Percentiles rank a stretch among this genome's conserved stretches.
These are phyloP conservation scores for Penicilliopsis zonata DNA, from an alignment of 495 filamentous ascomycete species.

Conservation along the genomic window DNA sequence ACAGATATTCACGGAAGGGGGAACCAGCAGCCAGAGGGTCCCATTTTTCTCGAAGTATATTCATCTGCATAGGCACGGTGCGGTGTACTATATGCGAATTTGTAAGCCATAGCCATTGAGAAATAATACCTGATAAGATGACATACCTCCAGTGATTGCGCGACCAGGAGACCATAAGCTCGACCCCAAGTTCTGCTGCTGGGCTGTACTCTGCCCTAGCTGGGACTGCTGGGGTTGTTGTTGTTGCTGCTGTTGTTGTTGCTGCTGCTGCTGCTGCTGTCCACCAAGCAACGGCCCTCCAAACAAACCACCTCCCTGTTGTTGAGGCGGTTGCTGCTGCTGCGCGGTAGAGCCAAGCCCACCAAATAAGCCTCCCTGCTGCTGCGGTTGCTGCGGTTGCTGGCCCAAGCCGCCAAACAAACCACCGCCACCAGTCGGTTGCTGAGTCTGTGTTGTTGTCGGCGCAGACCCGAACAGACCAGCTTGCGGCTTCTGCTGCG, in stretches of 20 bases:
- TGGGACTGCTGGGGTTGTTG: conserved; percentile 24
- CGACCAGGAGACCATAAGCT: conserved; percentile 38
- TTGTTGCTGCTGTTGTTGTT: conserved; percentile 30
- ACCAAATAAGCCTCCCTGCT: conserved; percentile 15
- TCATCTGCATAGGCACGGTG: conserved; percentile 74
- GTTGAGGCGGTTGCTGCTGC: conserved; percentile 14
- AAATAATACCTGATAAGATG: neutral
- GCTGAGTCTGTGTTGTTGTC: conserved; percentile 14
- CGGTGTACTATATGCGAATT: conserved; percentile 43
- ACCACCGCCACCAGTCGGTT: conserved; percentile 12
- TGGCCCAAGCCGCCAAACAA: conserved; percentile 16
- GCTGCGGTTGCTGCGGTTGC: conserved; percentile 10
- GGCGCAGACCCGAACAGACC: conserved; percentile 15
- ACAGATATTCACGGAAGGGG: conserved; percentile 83
- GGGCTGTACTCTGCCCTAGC: conserved; percentile 18
- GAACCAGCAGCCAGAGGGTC: conserved; percentile 56
- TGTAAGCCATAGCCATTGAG: neutral
- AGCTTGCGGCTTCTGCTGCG: conserved; percentile 20
- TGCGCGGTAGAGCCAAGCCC: conserved; percentile 5
- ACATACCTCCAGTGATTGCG: conserved; percentile 31
- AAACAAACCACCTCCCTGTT: conserved; percentile 22
- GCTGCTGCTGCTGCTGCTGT: conserved; percentile 25
- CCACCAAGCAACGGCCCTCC: conserved; percentile 11
- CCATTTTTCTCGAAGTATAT: conserved; percentile 74
- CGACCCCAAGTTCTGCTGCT: conserved; percentile 23